These are phyloP conservation scores for Russula lepida DNA, from an alignment of 768 basidiomycete genomes.

Conservation along the genomic window DNA sequence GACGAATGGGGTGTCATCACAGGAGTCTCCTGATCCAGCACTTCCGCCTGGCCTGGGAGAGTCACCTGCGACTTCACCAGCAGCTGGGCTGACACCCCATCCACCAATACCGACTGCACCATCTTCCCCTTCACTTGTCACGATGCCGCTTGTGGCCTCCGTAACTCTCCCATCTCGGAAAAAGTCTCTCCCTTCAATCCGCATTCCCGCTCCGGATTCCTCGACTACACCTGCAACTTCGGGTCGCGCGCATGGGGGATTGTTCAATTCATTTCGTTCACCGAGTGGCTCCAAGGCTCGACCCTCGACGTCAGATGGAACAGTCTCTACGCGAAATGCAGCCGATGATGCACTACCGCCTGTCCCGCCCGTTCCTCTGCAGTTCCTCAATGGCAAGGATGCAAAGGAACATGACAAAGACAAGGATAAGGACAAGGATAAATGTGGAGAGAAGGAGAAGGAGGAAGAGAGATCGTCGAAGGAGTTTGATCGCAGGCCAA, in stretches of 20 bases:
- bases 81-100: neutral
- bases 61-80: neutral
- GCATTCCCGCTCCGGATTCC: slow-evolving; percentile 15
- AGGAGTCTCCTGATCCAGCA: neutral
- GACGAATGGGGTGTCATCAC: neutral
- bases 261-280: slow-evolving; percentile 19
- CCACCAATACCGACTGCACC: slow-evolving; percentile 20
- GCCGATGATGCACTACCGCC: slow-evolving; percentile 18
- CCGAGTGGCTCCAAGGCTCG: slow-evolving; percentile 19
- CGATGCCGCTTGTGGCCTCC: slow-evolving; percentile 17
- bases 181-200: slow-evolving; percentile 14
- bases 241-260: slow-evolving; percentile 13
- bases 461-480: slow-evolving; percentile 21
- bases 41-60: slow-evolving; percentile 16
- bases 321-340: slow-evolving; percentile 22
- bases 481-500: slow-evolving; percentile 36
- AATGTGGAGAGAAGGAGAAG: slow-evolving; percentile 29
- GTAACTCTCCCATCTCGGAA: slow-evolving; percentile 11
- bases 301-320: slow-evolving; percentile 18
- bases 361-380: slow-evolving; percentile 27
- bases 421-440: slow-evolving; percentile 25
- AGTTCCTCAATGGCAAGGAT: slow-evolving; percentile 23
- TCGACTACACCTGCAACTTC: slow-evolving; percentile 8
- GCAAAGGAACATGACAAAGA: slow-evolving; percentile 24
- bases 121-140: slow-evolving; percentile 21